Evolutionary conservation across 306 rosid genomes (phyloP), one percentile per base, ranked within the genome.

Genomic region (Dalbergia oliveri): DNA sequence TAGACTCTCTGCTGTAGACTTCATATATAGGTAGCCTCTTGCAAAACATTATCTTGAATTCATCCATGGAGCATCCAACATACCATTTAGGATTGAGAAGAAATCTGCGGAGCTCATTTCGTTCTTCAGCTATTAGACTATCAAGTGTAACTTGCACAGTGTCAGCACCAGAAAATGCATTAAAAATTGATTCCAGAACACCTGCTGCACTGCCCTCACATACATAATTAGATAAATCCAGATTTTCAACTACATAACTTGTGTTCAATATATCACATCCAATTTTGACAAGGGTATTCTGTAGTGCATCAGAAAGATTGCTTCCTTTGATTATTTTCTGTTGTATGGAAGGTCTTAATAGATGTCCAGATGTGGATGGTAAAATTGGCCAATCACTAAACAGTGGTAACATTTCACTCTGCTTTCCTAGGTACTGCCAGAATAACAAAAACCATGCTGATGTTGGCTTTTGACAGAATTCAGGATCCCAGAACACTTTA

Each of bases 1-100:
- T 44, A 73, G 91, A 88, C 34, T 84, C 93, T 72, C 88, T 75
- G 51, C 84, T 83, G 66, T 88, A 89, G 71, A 94, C 97, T 85
- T 65, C 89, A 83, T 78, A 94, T 79, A 94, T 91, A 83, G 94
- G 95, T 71, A 94, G 86, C 80, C 80, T 94, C 86, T 72, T 90
- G 90, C 97, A 93, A 72, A 79, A 86, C 61, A 82, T 87, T 77
- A 84, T 68, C 76, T 79, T 83, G 76, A 83, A 71, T 68, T 84
- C 97, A 86, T 83, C 84, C 93, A 94, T 66, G 71, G 79, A 85
- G 80, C 67, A 73, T 65, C 94, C 93, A 86, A 88, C 82, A 86
- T 94, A 94, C 99, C 99, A 94, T 87, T 91, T 93, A 73, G 91
- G 91, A 79, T 94, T 90, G 72, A 94, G 92, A 84, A 94, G 91